Evolutionary conservation across 73 alveolate genomes (phyloP).

Genomic region (Halteria grandinella): DNA sequence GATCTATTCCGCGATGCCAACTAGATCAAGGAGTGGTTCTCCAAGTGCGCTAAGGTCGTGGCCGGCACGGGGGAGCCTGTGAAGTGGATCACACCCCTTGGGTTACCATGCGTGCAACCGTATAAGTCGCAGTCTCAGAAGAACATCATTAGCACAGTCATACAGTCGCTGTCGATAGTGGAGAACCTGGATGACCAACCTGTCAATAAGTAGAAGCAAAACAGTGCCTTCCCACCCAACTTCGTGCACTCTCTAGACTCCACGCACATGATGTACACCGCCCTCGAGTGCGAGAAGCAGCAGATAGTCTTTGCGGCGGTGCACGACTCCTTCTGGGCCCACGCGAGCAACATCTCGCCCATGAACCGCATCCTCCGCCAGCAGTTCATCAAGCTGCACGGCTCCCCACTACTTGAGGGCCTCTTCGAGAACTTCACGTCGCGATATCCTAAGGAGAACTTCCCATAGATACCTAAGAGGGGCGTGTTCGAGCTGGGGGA

Average conservation of each 20-base stretch:
- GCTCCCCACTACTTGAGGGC: slow-evolving; percentile 78
- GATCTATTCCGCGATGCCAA: slow-evolving; percentile 91
- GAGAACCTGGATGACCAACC: slow-evolving; percentile 67
- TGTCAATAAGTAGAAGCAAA: slow-evolving; percentile 80
- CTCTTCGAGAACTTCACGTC: slow-evolving; percentile 67
- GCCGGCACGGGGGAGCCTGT: slow-evolving; percentile 82
- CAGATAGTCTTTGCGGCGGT: slow-evolving; percentile 84
- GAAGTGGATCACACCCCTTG: slow-evolving; percentile 93
- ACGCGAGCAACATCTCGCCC: slow-evolving; percentile 80
- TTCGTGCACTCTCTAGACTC: slow-evolving; percentile 91
- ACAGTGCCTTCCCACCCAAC: slow-evolving; percentile 94
- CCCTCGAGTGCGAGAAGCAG: slow-evolving; percentile 75
- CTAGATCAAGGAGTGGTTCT: slow-evolving; percentile 85
- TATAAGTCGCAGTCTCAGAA: slow-evolving; percentile 49
- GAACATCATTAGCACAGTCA: slow-evolving; percentile 50
- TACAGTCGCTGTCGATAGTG: slow-evolving; percentile 50
- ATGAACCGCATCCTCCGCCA: slow-evolving; percentile 76
- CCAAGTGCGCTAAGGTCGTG: slow-evolving; percentile 84
- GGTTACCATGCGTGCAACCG: slow-evolving; percentile 81
- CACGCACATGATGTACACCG: slow-evolving; percentile 94
- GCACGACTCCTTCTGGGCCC: slow-evolving; percentile 93
- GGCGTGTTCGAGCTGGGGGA: slow-evolving; percentile 74
- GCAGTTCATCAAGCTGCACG: slow-evolving; percentile 77
- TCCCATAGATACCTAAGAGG: slow-evolving; percentile 84
- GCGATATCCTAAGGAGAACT: slow-evolving; percentile 80